A percentile compares a stretch with the other conserved stretches of the same genome.
These are phyloP conservation scores for Tolypocladium endophyticum DNA, from an alignment of 2,329 filamentous ascomycete species.

Conservation along the genomic window DNA sequence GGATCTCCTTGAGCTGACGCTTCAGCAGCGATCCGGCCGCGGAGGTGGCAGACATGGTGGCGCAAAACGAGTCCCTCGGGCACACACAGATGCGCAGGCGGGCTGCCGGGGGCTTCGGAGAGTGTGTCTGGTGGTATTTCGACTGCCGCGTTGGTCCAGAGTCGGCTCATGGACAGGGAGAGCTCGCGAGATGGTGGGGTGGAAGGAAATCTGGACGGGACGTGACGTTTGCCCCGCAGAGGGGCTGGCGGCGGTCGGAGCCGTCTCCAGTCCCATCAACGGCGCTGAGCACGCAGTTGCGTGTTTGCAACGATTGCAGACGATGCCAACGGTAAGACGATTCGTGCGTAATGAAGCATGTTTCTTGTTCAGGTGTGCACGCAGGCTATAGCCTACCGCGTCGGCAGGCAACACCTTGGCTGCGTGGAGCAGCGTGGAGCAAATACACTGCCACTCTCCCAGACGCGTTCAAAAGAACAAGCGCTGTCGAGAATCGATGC, in stretches of 20 bases:
- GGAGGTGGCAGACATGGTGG: constrained; percentile 27
- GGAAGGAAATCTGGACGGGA: neutral
- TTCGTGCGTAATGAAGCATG: neutral
- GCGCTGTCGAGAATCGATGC: neutral
- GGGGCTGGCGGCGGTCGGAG: neutral
- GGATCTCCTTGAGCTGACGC: constrained; percentile 90
- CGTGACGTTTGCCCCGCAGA: neutral
- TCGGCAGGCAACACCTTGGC: neutral
- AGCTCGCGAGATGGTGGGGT: neutral
- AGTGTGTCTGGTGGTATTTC: neutral
- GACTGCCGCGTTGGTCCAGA: neutral
- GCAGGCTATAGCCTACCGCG: neutral
- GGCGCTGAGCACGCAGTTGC: neutral
- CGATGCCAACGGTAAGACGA: neutral
- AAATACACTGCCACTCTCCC: neutral
- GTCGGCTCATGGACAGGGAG: neutral
- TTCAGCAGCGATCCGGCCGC: constrained; percentile 64
- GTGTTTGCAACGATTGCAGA: neutral
- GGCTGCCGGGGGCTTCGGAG: neutral
- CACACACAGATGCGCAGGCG: neutral
- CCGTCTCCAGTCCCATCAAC: neutral
- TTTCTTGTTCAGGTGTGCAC: neutral
- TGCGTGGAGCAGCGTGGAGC: neutral
- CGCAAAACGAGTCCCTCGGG: neutral
- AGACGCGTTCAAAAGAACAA: too few relatives aligned